Conservation (phyloP, 768 basidiomycete genomes). For the Agrocybe pediades region DNA sequence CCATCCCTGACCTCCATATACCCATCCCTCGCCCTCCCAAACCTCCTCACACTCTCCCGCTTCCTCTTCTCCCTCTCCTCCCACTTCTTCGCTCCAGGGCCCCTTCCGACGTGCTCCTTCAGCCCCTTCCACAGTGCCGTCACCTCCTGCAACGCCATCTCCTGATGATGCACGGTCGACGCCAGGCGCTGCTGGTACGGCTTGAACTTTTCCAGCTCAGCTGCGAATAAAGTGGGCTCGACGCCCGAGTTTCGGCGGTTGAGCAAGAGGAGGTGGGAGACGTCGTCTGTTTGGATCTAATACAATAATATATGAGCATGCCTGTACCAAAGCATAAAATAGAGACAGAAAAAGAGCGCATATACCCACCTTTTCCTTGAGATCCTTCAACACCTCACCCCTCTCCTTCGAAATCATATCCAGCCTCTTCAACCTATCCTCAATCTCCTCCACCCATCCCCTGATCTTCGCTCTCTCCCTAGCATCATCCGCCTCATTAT, state of each 20-base stretch:
- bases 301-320: neutral
- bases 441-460: conserved; percentile 70
- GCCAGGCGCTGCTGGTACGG: conserved; percentile 85
- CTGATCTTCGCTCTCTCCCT: conserved; percentile 69
- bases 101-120: conserved; percentile 73
- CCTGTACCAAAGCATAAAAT: neutral
- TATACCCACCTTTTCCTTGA: conserved; percentile 86
- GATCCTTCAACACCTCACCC: conserved; percentile 84
- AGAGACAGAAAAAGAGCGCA: neutral
- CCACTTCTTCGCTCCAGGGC: conserved; percentile 75
- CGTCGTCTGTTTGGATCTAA: conserved; percentile 94
- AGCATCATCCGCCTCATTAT: conserved; percentile 61
- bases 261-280: conserved; percentile 90
- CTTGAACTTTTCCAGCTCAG: conserved; percentile 94
- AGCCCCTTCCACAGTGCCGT: conserved; percentile 72
- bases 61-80: conserved; percentile 81
- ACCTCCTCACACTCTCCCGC: conserved; percentile 71
- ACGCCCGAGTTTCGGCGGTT: conserved; percentile 84
- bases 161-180: conserved; percentile 78
- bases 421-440: conserved; percentile 74
- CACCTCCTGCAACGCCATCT: conserved; percentile 73
- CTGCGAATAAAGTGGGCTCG: conserved; percentile 87
- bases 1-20: conserved; percentile 90
- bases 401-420: conserved; percentile 86
- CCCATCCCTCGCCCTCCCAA: conserved; percentile 75